phyloP scores from a whole-genome alignment of 768 basidiomycete genomes.

The Leccinum incarnatum region DNA sequence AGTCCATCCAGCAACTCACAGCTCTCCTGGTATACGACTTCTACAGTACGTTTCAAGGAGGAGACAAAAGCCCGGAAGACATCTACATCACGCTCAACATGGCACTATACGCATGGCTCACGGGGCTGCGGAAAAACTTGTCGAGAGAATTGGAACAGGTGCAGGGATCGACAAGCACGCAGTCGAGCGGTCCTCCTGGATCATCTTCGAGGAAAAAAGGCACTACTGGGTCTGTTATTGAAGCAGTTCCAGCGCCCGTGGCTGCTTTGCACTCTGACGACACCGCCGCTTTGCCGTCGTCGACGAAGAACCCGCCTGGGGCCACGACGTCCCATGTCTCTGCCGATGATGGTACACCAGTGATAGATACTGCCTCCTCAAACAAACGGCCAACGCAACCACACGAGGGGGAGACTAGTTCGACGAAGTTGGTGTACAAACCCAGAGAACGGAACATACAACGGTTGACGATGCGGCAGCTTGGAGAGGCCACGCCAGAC shows the following conservation, averaged over 20 bases:
- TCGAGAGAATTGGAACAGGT: constrained; percentile 77
- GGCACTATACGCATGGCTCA: constrained; percentile 79
- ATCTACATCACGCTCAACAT: constrained; percentile 87
- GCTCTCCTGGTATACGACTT: constrained; percentile 64
- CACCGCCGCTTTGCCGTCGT: not conserved
- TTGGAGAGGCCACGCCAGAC: constrained; percentile 87
- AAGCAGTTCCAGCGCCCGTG: constrained; percentile 7
- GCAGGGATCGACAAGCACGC: constrained; percentile 54
- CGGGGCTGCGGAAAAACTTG: constrained; percentile 70
- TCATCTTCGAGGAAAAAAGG: constrained; percentile 37
- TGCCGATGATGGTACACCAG: constrained; percentile 8
- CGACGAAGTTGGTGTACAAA: constrained; percentile 44
- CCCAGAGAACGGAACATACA: constrained; percentile 66
- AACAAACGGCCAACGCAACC: constrained; percentile 16
- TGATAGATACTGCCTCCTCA: not conserved
- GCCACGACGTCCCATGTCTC: not conserved
- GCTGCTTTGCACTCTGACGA: constrained; percentile 10
- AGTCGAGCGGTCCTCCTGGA: constrained; percentile 31
- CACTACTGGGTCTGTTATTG: constrained; percentile 5
- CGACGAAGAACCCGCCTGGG: constrained; percentile 11
- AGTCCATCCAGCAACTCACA: constrained; percentile 40
- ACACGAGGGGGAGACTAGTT: constrained; percentile 13
- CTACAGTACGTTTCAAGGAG: constrained; percentile 63
- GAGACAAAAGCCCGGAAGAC: constrained; percentile 59
- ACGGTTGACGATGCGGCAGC: constrained; percentile 78